Percentiles rank a stretch among this genome's conserved stretches.
phyloP scores from a whole-genome alignment of 352 stramenopile genomes.

The Phytophthora vignae region DNA sequence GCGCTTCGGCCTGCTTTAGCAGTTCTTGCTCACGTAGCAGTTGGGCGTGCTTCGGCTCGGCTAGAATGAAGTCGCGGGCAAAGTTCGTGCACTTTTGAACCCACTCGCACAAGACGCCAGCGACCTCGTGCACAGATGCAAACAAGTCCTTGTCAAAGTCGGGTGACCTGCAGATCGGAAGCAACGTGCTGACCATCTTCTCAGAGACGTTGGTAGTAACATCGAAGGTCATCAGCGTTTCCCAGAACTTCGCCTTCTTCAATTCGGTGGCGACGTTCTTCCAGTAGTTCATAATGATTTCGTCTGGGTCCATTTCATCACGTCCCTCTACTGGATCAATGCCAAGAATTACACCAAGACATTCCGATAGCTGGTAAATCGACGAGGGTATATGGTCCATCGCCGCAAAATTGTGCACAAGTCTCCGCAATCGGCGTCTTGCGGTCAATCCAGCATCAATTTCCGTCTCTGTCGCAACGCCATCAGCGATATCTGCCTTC shows the following conservation, averaged over 20 bases:
- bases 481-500: not conserved
- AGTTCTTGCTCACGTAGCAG: slow-evolving; percentile 56
- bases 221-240: slow-evolving; percentile 53
- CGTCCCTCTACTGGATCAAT: slow-evolving; percentile 64
- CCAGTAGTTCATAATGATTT: slow-evolving; percentile 84
- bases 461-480: not conserved
- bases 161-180: slow-evolving; percentile 65
- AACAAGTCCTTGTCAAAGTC: slow-evolving; percentile 74
- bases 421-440: slow-evolving; percentile 4
- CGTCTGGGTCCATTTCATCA: slow-evolving; percentile 76
- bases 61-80: slow-evolving; percentile 59
- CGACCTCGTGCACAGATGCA: slow-evolving; percentile 55
- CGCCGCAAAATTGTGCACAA: slow-evolving; percentile 50
- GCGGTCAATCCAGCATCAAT: not conserved
- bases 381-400: slow-evolving; percentile 54
- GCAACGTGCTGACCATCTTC: slow-evolving; percentile 58
- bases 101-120: slow-evolving; percentile 69
- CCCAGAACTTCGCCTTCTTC: slow-evolving; percentile 57
- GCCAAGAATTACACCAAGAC: slow-evolving; percentile 68
- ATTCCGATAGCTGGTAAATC: slow-evolving; percentile 73
- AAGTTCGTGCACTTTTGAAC: slow-evolving; percentile 61
- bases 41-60: slow-evolving; percentile 62
- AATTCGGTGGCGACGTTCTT: slow-evolving; percentile 45
- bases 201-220: slow-evolving; percentile 48
- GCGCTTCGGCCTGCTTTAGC: slow-evolving; percentile 43